These are phyloP conservation scores for Penicillium sp. DNA, from an alignment of 2,329 filamentous ascomycete genomes.

Conservation along the genomic window DNA sequence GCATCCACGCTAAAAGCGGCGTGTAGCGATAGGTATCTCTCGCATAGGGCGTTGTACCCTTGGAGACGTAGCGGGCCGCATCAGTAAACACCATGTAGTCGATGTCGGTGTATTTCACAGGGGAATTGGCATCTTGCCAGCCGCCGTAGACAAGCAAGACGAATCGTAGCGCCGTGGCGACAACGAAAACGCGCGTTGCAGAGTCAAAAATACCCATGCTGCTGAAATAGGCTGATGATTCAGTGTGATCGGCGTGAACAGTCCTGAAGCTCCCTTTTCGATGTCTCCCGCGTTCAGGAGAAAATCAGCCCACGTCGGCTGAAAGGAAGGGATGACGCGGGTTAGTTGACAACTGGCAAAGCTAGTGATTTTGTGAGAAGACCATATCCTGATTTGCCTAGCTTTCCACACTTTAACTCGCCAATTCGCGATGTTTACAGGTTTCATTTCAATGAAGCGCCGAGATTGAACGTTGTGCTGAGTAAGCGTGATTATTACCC, in stretches of 20 bases:
- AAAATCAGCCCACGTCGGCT: not conserved
- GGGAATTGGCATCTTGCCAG: conserved; percentile 87
- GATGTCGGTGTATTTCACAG: conserved; percentile 97
- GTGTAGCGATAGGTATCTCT: conserved; percentile 97
- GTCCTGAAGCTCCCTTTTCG: not conserved
- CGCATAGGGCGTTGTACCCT: conserved; percentile 72
- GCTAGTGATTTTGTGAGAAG: not conserved
- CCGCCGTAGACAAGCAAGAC: conserved; percentile 80
- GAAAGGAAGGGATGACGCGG: not conserved
- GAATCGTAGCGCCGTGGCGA: conserved; percentile 61
- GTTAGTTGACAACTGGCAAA: not conserved
- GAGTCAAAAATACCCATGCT: conserved; percentile 32
- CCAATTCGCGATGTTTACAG: conserved; percentile 4
- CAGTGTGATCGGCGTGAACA: not conserved
- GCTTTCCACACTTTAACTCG: not conserved
- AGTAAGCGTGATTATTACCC: not conserved
- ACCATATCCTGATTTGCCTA: not conserved
- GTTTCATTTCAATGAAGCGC: conserved; percentile 1
- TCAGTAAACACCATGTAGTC: conserved; percentile 99
- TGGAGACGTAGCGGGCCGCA: conserved; percentile 72
- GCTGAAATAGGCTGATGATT: not conserved
- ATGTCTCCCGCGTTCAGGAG: not conserved
- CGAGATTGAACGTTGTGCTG: not conserved
- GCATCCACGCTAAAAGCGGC: conserved; percentile 84
- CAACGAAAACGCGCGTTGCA: conserved; percentile 33